Percentiles rank a stretch among this genome's conserved stretches.
Evolutionary conservation across 495 filamentous ascomycete genomes (phyloP).

Genomic region (Penicillium longicatenatum): DNA sequence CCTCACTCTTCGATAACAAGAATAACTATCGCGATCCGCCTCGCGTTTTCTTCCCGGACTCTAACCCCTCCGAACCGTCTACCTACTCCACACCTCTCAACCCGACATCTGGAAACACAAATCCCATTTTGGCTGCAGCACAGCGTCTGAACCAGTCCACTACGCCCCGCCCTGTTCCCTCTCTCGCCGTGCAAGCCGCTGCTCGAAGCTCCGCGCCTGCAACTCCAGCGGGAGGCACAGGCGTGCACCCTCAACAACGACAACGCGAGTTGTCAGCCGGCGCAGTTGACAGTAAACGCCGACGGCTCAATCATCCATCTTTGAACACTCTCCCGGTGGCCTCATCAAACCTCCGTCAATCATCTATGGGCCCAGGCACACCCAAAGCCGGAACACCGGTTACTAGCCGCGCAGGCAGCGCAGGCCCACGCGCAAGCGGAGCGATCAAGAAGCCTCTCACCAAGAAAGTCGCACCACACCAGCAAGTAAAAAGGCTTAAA

Average conservation of each 20-base stretch:
- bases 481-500: conserved; percentile 59
- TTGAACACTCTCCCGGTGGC: conserved; percentile 66
- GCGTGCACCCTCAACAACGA: conserved; percentile 57
- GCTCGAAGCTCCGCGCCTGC: conserved; percentile 61
- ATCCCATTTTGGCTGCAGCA: conserved; percentile 44
- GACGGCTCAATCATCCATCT: conserved; percentile 65
- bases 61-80: conserved; percentile 40
- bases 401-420: conserved; percentile 67
- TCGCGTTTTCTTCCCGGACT: conserved; percentile 50
- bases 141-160: conserved; percentile 49
- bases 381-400: conserved; percentile 75
- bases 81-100: conserved; percentile 44
- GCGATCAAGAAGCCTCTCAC: conserved; percentile 53
- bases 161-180: conserved; percentile 23
- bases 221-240: conserved; percentile 63
- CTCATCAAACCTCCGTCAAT: conserved; percentile 76
- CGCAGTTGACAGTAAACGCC: conserved; percentile 70
- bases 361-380: conserved; percentile 80
- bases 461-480: conserved; percentile 70
- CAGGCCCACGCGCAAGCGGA: conserved; percentile 56
- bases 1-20: conserved; percentile 71
- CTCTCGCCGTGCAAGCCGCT: conserved; percentile 30
- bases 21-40: conserved; percentile 59
- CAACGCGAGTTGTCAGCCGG: conserved; percentile 79
- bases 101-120: conserved; percentile 46